Base-by-base conservation (phyloP, 2,329 filamentous ascomycete species). In the Parascedosporium putredinis region DNA sequence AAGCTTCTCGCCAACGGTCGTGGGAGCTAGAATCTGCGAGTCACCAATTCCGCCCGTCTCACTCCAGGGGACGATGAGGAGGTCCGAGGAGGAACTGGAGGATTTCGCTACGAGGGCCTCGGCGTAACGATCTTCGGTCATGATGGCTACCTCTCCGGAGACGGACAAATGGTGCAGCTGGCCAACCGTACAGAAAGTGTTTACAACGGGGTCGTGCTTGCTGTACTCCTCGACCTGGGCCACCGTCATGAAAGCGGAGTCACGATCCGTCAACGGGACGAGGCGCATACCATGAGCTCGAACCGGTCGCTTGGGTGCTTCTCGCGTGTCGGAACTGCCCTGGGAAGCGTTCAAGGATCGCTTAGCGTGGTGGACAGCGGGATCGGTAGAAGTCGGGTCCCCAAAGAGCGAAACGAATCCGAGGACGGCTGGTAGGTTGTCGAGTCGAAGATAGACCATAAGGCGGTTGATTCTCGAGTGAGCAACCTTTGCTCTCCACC, bases 241-340 rank as follows among this genome's bases (percentile, higher is more conserved):
- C 9, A 95, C 88, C 58, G 88, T 84, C 91, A 97, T 97, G 58
- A 96, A 91, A 16, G 89, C 90, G 1, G 91, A 96, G 38, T 88
- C 86, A 75, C 91, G 88, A 58, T 96, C 90, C 0, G 88, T 94
- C 10, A 97, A 77, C 60, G 94, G 87, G 45, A 94, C 68, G 14
- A 97, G 76, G 12, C 90, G 84, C n/a, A 95, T 69, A 27, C 89
- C 91, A 58, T 95, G 88, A 0, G 89, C 84, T 59, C 86, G 77
- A 1, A 91, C 73, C 1, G 79, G 75, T 7, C 71, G 61, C 49
- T 58, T 56, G 31, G 54, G 54, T 33, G 47, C 46, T 12, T 50
- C 50, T 27, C 33, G 6, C 14, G 20, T 12, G 43, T 12, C 10
- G 20, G n/a, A 5, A 2, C 16, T 6, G 18, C 3, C 5, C 7